Percentiles rank a stretch among this genome's conserved stretches.
Evolutionary conservation across 164 flowering plant species (phyloP).

Genomic region (Umbilicus rupestris): DNA sequence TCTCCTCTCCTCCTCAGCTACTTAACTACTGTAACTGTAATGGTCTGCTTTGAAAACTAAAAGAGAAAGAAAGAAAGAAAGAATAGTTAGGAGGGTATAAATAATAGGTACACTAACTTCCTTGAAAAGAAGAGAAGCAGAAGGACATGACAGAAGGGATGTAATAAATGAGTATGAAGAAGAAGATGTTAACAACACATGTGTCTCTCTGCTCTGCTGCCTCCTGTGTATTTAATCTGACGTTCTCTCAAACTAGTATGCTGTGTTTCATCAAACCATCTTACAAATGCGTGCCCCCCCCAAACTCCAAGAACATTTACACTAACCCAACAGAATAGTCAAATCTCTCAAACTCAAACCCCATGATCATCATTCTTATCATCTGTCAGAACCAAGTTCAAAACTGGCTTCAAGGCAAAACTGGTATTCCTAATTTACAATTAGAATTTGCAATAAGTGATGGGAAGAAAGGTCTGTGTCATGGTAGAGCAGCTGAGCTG

Average conservation of each 20-base stretch:
- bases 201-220: neutral
- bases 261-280: conserved; percentile 7
- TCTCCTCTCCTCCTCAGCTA: neutral
- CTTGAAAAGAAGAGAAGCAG: conserved; percentile 5
- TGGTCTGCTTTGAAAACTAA: too few relatives aligned
- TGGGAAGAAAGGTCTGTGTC: neutral
- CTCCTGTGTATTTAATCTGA: neutral
- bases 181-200: conserved; percentile 5
- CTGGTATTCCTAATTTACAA: neutral
- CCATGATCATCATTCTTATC: conserved; percentile 1
- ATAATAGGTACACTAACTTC: conserved; percentile 2
- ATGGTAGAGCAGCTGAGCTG: neutral
- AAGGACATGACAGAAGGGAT: conserved; percentile 6
- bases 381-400: neutral
- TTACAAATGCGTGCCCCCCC: conserved; percentile 7
- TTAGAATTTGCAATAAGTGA: neutral
- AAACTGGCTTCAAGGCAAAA: neutral
- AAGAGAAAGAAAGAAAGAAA: too few relatives aligned
- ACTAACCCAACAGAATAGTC: conserved; percentile 4
- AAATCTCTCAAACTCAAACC: neutral
- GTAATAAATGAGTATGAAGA: conserved; percentile 4
- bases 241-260: conserved; percentile 3
- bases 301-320: conserved; percentile 7
- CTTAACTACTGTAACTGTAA: too few relatives aligned
- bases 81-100: neutral